These are phyloP conservation scores for Cryoendolithus antarcticus DNA, from an alignment of 2,329 filamentous ascomycete genomes.

Conservation along the genomic window DNA sequence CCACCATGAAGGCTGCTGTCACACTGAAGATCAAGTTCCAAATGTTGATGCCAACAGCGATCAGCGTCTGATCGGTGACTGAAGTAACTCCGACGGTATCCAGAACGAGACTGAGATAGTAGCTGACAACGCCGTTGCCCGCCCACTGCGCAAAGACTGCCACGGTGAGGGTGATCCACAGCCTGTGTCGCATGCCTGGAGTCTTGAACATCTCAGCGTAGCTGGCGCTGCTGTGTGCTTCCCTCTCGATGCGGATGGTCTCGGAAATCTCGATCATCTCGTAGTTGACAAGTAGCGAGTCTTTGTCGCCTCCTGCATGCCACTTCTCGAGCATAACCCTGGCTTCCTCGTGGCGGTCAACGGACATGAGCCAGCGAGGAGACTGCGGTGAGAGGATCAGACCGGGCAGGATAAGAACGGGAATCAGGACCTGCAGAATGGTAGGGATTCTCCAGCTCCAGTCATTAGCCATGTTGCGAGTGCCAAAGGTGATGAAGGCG, in stretches of 20 bases:
- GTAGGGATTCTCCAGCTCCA: conserved; percentile 39
- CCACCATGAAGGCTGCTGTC: conserved; percentile 26
- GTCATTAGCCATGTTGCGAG: conserved; percentile 27
- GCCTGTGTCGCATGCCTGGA: conserved; percentile 39
- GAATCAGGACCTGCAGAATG: conserved; percentile 33
- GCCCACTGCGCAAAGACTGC: conserved; percentile 21
- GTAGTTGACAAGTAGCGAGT: conserved; percentile 41
- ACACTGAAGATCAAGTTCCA: conserved; percentile 31
- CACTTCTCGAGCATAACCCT: conserved; percentile 42
- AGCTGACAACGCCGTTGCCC: conserved; percentile 3
- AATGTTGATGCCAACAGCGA: conserved; percentile 24
- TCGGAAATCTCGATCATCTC: conserved; percentile 49
- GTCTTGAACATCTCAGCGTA: conserved; percentile 43
- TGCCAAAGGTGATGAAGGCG: conserved; percentile 27
- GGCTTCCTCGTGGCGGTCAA: conserved; percentile 38
- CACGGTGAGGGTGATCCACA: conserved; percentile 30
- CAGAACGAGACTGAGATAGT: conserved; percentile 20
- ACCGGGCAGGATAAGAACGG: conserved; percentile 47
- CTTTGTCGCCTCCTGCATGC: conserved; percentile 20
- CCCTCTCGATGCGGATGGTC: conserved; percentile 30
- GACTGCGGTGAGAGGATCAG: conserved; percentile 22
- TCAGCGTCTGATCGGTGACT: conserved; percentile 16
- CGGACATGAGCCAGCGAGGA: conserved; percentile 45
- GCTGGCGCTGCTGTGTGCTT: conserved; percentile 4
- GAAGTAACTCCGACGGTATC: conserved; percentile 19